Evolutionary conservation across 805 yeast genomes (phyloP), one percentile per base, ranked within the genome.

Genomic region (Wickerhamiella dianesei): DNA sequence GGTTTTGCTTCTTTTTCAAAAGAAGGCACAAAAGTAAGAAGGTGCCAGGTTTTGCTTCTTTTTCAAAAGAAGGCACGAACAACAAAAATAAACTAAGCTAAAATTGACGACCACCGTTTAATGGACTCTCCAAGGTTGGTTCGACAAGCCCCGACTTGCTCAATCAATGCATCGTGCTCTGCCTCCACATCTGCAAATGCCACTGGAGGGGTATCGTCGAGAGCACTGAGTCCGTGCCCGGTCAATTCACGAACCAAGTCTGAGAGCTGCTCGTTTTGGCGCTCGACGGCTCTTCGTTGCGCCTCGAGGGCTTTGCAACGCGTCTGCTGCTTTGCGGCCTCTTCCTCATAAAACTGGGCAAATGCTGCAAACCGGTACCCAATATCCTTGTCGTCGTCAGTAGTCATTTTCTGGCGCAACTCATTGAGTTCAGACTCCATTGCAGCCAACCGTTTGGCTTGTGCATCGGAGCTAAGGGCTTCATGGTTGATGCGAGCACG

Each of bases 401-500:
- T 46, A 52, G 60, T 47, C 53, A 59, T 45, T 60, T 64, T 52
- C 66, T 54, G 48, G 20, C 56, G 54, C 35, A 67, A 57, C 18
- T 49, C 56, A 36, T 58, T 58, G 50, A 70, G 60, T 48, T 63
- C 65, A 21, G 55, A 56, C 54, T 69, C 70, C 69, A 70, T 64
- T 42, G 63, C 65, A 40, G 56, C 61, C 13, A 70, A 52, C 35
- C 62, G 59, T 36, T 60, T 59, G 25, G 63, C 67, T 46, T 72
- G 57, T 17, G 69, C 68, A 3, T 62, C 65, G 2, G 61, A 59
- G 12, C 64, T 61, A 12, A 66, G 53, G 44, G 65, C 56, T 45
- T 67, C 72, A 46, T 70, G 70, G 55, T 77, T 76, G 45, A 72
- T 58, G 19, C 56, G 71, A 0, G 89, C 94, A 17, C 64, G 63